Conservation (phyloP, 2,329 filamentous ascomycete species). For the Penicillium rolfsii region DNA sequence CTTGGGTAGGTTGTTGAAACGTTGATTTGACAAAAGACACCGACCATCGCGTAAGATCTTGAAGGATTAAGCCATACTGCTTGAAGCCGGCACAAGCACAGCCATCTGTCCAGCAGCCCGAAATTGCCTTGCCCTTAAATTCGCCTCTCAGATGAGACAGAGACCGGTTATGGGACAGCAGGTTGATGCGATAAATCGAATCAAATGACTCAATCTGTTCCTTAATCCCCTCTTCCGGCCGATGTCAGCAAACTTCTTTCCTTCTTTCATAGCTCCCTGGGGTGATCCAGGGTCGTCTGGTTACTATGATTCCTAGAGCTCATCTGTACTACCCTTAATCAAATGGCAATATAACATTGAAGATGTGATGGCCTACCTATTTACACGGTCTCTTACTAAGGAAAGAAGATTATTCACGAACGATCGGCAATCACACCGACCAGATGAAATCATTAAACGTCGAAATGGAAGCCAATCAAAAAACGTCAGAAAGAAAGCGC, state of each 20-base stretch:
- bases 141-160: background rate
- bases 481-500: slow-evolving; percentile 2
- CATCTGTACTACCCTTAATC: too few relatives aligned
- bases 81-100: background rate
- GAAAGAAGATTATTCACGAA: background rate
- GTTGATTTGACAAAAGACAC: background rate
- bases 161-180: background rate
- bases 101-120: background rate
- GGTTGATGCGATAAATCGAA: background rate
- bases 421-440: slow-evolving; percentile 2
- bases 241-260: background rate
- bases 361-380: background rate
- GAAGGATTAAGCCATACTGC: background rate
- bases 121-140: background rate
- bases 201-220: background rate
- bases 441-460: slow-evolving; percentile 8
- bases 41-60: background rate
- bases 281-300: background rate
- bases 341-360: background rate
- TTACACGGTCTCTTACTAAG: background rate
- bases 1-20: background rate
- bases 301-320: background rate
- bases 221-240: background rate
- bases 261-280: background rate
- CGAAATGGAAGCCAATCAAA: background rate